phyloP scores from a whole-genome alignment of 257 asterid genomes.

The Solanum sitiens region DNA sequence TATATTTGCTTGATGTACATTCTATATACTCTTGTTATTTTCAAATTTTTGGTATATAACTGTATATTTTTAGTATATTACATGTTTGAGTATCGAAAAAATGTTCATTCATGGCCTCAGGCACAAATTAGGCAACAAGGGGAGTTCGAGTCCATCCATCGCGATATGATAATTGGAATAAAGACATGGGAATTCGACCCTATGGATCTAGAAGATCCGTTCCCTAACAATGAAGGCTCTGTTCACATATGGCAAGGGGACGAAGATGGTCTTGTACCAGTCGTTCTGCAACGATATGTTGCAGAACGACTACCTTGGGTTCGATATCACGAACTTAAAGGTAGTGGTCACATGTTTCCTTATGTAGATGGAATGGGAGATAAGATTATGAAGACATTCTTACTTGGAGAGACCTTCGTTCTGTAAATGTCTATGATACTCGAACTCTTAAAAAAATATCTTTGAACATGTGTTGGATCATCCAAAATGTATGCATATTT shows the following conservation, averaged over 20 bases:
- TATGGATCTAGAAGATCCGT: neutral
- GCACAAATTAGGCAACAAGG: slow-evolving; percentile 1
- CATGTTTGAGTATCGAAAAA: neutral
- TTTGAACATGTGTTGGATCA: too few relatives aligned
- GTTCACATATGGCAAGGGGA: slow-evolving; percentile 9
- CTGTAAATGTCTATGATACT: neutral
- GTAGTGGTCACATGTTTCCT: neutral
- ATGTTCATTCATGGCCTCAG: neutral
- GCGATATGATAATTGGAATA: neutral
- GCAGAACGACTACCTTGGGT: neutral
- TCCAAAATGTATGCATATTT: neutral
- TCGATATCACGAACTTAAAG: neutral
- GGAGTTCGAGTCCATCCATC: neutral
- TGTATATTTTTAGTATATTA: neutral
- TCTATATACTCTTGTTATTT: neutral
- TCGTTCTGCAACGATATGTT: neutral
- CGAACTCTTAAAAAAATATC: neutral
- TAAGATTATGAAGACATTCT: neutral
- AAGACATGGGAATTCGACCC: slow-evolving; percentile 1
- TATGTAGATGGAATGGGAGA: neutral
- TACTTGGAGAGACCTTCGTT: neutral
- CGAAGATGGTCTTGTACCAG: neutral
- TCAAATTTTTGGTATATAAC: neutral
- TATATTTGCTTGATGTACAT: neutral
- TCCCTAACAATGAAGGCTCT: neutral